Evolutionary conservation across 345 rosid genomes (phyloP), one percentile per base, ranked within the genome.

Genomic region (Melaleuca alternifolia): DNA sequence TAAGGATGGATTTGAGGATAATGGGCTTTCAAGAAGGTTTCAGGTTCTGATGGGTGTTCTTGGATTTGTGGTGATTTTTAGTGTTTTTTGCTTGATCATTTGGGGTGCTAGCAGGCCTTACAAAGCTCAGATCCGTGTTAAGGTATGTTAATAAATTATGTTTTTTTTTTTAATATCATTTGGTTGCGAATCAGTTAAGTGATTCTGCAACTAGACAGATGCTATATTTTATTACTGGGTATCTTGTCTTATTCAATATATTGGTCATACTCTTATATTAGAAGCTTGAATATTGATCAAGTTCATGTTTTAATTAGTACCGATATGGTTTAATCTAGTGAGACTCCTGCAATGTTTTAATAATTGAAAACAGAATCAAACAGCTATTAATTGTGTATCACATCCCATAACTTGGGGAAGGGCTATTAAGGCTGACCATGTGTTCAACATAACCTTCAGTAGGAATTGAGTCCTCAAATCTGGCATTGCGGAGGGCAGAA

Each of bases 41-140:
- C 96, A 94, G 91, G 89, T 91, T 15, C 71, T 93, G 85, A 86
- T 96, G 90, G 94, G 90, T 2, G 8, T 94, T n/a, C 84, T 88
- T 50, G 95, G 91, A 41, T 93, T 90, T 57, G 87, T 91, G 7
- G 84, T 84, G 50, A 54, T 94, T 88, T 95, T 96, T 91, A 89
- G 93, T 48, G 90, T 93, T 76, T 92, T 94, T 87, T 95, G 97
- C 91, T 89, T 96, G 87, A 93, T 94, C 89, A 88, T 96, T 44
- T 96, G 97, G 98, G 95, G 97, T 7, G 97, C 94, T 85, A 92
- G 97, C 87, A 91, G 96, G 59, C 96, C 96, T 87, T 93, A 88
- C 89, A 92, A 91, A 84, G 92, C 96, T 33, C 61, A 89, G 44
- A 89, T 96, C 85, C 83, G 88, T 18, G 94, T 94, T 84, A 93